A percentile compares a stretch with the other conserved stretches of the same genome.
These are phyloP conservation scores for Paracorniculantispora psalliotae DNA, from an alignment of 2,329 filamentous ascomycete genomes.

Conservation along the genomic window DNA sequence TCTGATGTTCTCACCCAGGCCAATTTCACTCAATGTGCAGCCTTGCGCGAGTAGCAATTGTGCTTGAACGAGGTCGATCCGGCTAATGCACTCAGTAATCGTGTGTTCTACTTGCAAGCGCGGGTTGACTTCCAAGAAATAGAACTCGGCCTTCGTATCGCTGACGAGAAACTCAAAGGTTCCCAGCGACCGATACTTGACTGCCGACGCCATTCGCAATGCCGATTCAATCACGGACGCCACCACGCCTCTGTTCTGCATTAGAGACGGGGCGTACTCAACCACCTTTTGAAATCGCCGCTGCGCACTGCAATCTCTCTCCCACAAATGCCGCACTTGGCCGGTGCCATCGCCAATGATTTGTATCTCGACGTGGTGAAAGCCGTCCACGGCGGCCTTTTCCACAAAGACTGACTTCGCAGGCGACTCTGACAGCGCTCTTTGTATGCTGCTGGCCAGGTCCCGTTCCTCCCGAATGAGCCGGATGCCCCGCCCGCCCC, in stretches of 20 bases:
- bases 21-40: too few species aligned
- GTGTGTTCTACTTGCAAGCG: slow-evolving; percentile 42
- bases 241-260: background rate
- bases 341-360: slow-evolving; percentile 36
- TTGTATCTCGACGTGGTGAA: slow-evolving; percentile 42
- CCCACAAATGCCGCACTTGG: slow-evolving; percentile 33
- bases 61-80: slow-evolving; percentile 59
- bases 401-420: too few species aligned
- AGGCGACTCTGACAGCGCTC: too few species aligned
- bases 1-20: too few species aligned
- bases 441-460: too few species aligned
- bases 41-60: too few species aligned
- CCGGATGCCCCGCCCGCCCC: too few species aligned
- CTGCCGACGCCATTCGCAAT: background rate
- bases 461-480: too few species aligned
- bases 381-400: slow-evolving; percentile 8
- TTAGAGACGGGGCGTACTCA: slow-evolving; percentile 29
- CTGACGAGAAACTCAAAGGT: slow-evolving; percentile 38
- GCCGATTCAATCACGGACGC: background rate
- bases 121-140: slow-evolving; percentile 42
- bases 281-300: slow-evolving; percentile 43
- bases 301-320: slow-evolving; percentile 43
- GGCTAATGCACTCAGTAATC: slow-evolving; percentile 68
- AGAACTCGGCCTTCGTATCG: slow-evolving; percentile 27
- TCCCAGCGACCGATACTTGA: slow-evolving; percentile 31